Percentiles rank a stretch among this genome's conserved stretches.
Evolutionary conservation across 805 yeast species (phyloP).

Genomic region (Myxozyma melibiosi): DNA sequence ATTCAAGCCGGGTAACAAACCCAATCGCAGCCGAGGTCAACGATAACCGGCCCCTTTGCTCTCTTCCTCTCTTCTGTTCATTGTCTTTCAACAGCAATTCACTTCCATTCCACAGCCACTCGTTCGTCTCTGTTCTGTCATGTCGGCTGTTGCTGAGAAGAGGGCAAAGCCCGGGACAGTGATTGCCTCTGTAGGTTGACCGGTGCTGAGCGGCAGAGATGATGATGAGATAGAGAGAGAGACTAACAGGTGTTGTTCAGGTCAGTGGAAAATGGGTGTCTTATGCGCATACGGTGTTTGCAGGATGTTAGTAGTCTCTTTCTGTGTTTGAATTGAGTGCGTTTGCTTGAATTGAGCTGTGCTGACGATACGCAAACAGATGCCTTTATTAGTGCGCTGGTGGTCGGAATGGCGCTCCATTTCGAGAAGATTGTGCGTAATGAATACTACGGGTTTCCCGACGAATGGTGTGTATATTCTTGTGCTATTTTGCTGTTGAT

Average conservation of each 20-base stretch:
- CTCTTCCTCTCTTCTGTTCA: neutral
- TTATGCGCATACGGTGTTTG: slow-evolving; percentile 32
- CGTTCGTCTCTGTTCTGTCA: neutral
- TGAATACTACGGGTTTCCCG: slow-evolving; percentile 87
- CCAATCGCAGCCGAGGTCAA: neutral
- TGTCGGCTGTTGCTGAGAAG: slow-evolving; percentile 27
- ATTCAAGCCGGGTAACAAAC: neutral
- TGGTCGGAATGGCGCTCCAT: slow-evolving; percentile 53
- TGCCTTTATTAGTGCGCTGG: slow-evolving; percentile 35
- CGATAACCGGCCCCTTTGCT: too few relatives aligned
- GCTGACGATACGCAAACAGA: slow-evolving; percentile 6
- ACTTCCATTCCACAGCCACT: neutral
- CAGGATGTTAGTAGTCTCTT: slow-evolving; percentile 24
- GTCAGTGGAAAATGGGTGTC: slow-evolving; percentile 33
- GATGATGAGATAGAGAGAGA: neutral
- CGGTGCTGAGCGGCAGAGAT: too few relatives aligned
- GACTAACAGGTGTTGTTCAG: slow-evolving; percentile 4
- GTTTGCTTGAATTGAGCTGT: neutral
- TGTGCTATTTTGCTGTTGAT: neutral
- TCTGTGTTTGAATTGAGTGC: neutral
- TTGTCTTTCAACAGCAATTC: neutral
- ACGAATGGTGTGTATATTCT: slow-evolving; percentile 66
- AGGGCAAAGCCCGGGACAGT: slow-evolving; percentile 29
- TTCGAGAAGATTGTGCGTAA: slow-evolving; percentile 86
- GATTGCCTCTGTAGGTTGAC: slow-evolving; percentile 29